These are phyloP conservation scores for Globisporangium viniferum DNA, from an alignment of 352 stramenopile species.

Conservation along the genomic window DNA sequence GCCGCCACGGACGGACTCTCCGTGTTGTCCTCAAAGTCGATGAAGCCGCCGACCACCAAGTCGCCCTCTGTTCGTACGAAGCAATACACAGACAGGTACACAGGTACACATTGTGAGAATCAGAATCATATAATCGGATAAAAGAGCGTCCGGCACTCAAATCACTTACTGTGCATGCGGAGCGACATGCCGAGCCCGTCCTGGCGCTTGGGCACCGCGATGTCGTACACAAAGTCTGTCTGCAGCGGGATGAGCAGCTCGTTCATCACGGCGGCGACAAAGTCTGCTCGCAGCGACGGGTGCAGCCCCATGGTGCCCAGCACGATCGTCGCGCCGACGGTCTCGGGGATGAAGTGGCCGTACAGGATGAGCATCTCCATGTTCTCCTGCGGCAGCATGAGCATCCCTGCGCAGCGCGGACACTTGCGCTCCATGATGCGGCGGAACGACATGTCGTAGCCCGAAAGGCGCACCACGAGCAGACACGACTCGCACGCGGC, in stretches of 20 bases:
- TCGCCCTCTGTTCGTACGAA: conserved; percentile 48
- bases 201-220: conserved; percentile 72
- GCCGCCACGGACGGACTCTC: conserved; percentile 77
- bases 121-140: background rate
- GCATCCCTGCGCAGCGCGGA: conserved; percentile 47
- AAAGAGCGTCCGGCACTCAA: background rate
- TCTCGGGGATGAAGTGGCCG: conserved; percentile 74
- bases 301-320: conserved; percentile 69
- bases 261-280: conserved; percentile 82
- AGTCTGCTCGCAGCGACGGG: conserved; percentile 70
- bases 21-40: conserved; percentile 78
- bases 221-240: conserved; percentile 82
- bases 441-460: conserved; percentile 80
- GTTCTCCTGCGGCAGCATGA: conserved; percentile 72
- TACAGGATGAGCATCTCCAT: conserved; percentile 90
- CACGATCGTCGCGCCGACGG: conserved; percentile 57
- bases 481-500: conserved; percentile 74
- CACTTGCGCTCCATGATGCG: conserved; percentile 81
- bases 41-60: conserved; percentile 74
- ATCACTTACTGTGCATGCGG: conserved; percentile 74
- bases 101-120: too few species aligned
- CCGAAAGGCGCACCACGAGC: conserved; percentile 58
- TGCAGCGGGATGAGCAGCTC: conserved; percentile 75
- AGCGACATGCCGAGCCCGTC: conserved; percentile 84
- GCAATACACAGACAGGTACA: background rate